Percentiles rank a stretch among this genome's conserved stretches.
These are phyloP conservation scores for Tuber aestivum DNA, from an alignment of 495 filamentous ascomycete genomes.

Conservation along the genomic window DNA sequence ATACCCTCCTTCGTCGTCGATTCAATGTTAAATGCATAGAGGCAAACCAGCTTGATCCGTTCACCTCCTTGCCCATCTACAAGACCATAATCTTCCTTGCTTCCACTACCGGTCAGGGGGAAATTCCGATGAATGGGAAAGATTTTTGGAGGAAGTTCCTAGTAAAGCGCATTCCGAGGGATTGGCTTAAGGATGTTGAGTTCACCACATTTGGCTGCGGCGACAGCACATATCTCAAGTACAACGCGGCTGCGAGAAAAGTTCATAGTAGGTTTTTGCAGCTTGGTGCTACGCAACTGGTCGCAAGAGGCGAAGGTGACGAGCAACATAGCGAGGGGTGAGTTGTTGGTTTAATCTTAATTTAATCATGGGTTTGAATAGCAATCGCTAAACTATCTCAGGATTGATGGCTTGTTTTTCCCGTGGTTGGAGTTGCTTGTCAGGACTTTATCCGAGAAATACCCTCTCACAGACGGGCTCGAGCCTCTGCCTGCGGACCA, in stretches of 20 bases:
- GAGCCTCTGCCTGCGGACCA: conserved; percentile 68
- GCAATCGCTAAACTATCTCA: conserved; percentile 35
- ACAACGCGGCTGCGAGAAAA: conserved; percentile 88
- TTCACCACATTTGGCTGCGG: conserved; percentile 89
- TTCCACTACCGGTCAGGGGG: conserved; percentile 92
- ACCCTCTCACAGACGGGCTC: conserved; percentile 61
- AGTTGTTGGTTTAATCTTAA: conserved; percentile 39
- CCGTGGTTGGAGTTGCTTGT: conserved; percentile 67
- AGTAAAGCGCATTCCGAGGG: conserved; percentile 65
- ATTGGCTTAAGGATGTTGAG: conserved; percentile 58
- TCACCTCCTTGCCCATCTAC: conserved; percentile 26
- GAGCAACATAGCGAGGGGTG: conserved; percentile 91
- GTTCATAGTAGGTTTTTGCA: conserved; percentile 78
- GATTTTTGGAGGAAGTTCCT: conserved; percentile 81
- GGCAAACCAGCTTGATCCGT: conserved; percentile 58
- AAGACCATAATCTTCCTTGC: conserved; percentile 67
- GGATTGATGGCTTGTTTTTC: conserved; percentile 75
- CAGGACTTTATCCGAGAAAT: conserved; percentile 56
- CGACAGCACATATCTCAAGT: conserved; percentile 92
- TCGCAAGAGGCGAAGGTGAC: conserved; percentile 76
- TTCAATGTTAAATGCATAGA: conserved; percentile 68
- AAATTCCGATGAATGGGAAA: conserved; percentile 73
- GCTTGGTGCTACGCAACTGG: conserved; percentile 73
- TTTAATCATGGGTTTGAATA: conserved; percentile 20
- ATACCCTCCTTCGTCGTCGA: conserved; percentile 63